Percentiles rank a stretch among this genome's conserved stretches.
phyloP scores from a whole-genome alignment of 208 protist genomes.

The Crithidia expoeki region DNA sequence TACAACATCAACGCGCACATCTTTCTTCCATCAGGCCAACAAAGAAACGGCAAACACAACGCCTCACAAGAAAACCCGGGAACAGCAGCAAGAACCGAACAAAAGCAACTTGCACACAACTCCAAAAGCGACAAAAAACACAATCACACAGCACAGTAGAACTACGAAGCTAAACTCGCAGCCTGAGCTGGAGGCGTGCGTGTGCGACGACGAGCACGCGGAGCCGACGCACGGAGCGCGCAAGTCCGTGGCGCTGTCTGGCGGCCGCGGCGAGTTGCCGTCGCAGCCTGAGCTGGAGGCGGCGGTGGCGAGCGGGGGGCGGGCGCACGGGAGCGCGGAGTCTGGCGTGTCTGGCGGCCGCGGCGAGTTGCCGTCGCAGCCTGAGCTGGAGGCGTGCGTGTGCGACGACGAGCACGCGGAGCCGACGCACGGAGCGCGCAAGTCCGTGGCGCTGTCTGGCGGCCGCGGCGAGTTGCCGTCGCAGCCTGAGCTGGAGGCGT shows the following conservation, averaged over 20 bases:
- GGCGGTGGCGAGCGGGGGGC: conserved; percentile 13
- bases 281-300: conserved; percentile 8
- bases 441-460: no score
- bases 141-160: background rate
- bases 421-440: no score
- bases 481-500: no score
- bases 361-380: background rate
- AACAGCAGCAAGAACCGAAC: no score
- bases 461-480: no score
- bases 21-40: no score
- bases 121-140: background rate
- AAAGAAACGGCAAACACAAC: no score
- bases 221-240: conserved; percentile 1
- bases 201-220: conserved; percentile 9
- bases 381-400: no score
- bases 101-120: no score
- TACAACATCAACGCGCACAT: no score
- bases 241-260: conserved; percentile 10
- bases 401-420: no score
- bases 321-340: background rate
- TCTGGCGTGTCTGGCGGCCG: conserved; percentile 2
- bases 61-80: no score
- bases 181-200: conserved; percentile 1
- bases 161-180: background rate
- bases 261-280: background rate